Evolutionary conservation across 75 land plant genomes (phyloP).

Genomic region (Isoetes taiwanensis): DNA sequence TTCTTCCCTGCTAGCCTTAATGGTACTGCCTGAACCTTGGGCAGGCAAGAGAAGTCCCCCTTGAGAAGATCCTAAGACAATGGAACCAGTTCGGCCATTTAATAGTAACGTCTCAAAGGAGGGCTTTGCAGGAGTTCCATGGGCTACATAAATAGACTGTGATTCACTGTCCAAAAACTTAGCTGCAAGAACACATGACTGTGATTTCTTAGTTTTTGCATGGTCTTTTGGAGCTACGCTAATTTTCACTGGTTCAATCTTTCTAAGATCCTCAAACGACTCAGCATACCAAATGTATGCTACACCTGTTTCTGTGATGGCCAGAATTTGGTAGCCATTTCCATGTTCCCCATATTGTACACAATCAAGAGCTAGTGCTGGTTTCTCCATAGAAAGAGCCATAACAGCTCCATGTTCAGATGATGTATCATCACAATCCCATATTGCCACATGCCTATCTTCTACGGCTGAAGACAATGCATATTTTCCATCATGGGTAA

Average conservation of each 20-base stretch:
- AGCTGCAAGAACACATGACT: constrained; percentile 46
- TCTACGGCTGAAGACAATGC: constrained; percentile 65
- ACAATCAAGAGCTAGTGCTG: constrained; percentile 59
- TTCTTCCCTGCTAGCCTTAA: constrained; percentile 11
- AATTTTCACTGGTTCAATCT: constrained; percentile 43
- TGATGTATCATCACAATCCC: constrained; percentile 49
- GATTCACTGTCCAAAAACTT: constrained; percentile 25
- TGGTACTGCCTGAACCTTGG: constrained; percentile 7
- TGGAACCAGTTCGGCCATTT: constrained; percentile 23
- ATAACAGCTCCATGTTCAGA: constrained; percentile 31
- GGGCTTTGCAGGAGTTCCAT: constrained; percentile 65
- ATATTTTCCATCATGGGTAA: constrained; percentile 50
- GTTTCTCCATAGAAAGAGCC: constrained; percentile 75
- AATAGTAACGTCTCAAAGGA: constrained; percentile 44
- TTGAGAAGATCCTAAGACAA: constrained; percentile 22
- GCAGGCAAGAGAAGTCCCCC: constrained; percentile 44
- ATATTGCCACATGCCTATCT: constrained; percentile 64
- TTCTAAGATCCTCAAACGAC: constrained; percentile 40
- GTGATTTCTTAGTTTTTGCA: constrained; percentile 8
- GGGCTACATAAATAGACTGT: constrained; percentile 38
- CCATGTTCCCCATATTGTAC: constrained; percentile 13
- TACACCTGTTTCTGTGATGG: constrained; percentile 72
- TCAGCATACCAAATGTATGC: constrained; percentile 67
- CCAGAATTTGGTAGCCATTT: constrained; percentile 39
- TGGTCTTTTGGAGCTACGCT: constrained; percentile 18